These are phyloP conservation scores for Cymbopogon flexuosus DNA, from an alignment of 202 grass and related monocot genomes.

Conservation along the genomic window DNA sequence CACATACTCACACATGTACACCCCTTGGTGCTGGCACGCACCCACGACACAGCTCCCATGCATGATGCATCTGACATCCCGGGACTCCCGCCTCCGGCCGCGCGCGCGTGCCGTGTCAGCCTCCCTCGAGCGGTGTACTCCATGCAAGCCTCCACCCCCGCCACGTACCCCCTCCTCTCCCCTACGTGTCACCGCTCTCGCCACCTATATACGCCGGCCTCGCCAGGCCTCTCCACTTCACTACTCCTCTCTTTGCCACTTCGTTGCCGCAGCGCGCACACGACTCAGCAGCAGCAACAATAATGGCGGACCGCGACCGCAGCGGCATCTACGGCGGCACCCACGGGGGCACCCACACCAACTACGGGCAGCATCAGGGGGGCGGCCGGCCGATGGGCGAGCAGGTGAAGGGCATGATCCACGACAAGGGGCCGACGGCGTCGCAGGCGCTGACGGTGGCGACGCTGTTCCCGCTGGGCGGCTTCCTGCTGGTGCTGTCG, in stretches of 20 bases:
- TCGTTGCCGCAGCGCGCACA: too few species aligned
- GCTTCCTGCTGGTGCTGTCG: conserved; percentile 66
- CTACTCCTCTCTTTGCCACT: background rate
- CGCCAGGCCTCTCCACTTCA: background rate
- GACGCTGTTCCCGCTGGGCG: conserved; percentile 82
- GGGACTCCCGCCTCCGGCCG: background rate
- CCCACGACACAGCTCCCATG: background rate
- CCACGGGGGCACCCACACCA: background rate
- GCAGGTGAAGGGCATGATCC: conserved; percentile 51
- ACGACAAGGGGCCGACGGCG: conserved; percentile 54
- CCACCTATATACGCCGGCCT: conserved; percentile 32
- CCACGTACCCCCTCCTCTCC: conserved; percentile 49
- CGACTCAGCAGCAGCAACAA: too few species aligned
- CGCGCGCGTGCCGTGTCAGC: conserved; percentile 32
- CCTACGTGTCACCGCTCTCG: conserved; percentile 58
- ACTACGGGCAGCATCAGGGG: background rate
- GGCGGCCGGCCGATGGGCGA: conserved; percentile 15
- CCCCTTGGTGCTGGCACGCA: conserved; percentile 22
- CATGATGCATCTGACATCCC: background rate
- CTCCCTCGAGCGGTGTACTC: conserved; percentile 24
- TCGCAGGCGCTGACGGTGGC: conserved; percentile 84
- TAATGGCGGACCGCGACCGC: conserved; percentile 48
- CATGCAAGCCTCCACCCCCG: conserved; percentile 37
- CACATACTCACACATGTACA: background rate
- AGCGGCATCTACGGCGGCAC: conserved; percentile 8